phyloP scores from a whole-genome alignment of 2,329 filamentous ascomycete species.

The Colletotrichum sp. region DNA sequence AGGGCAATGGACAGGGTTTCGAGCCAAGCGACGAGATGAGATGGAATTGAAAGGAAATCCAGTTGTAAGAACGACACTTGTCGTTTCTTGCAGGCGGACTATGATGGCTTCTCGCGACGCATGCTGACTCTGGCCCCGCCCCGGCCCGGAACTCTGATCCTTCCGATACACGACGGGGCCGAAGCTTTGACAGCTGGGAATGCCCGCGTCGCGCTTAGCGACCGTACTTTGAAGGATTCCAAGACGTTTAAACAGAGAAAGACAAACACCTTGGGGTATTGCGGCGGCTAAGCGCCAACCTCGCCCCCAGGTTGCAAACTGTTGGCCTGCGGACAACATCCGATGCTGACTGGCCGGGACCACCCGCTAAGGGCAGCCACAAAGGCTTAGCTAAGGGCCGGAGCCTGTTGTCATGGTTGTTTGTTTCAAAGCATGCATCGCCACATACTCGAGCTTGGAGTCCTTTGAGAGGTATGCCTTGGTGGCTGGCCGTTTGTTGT shows the following conservation, averaged over 20 bases:
- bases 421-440: background rate
- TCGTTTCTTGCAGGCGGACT: background rate
- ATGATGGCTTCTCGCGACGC: background rate
- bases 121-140: background rate
- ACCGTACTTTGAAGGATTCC: background rate
- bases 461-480: background rate
- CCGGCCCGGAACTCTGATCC: background rate
- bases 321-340: background rate
- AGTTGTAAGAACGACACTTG: background rate
- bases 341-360: background rate
- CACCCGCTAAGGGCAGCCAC: background rate
- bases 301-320: background rate
- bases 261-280: background rate
- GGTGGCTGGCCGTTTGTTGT: background rate
- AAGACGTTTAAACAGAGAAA: background rate
- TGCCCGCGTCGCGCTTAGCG: background rate
- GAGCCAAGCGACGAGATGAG: background rate
- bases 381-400: background rate
- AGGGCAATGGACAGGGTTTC: background rate
- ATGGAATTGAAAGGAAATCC: background rate
- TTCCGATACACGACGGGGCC: background rate
- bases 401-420: background rate
- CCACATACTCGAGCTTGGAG: background rate
- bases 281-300: background rate
- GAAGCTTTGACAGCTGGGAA: background rate